phyloP scores from a whole-genome alignment of 1,139 yeast genomes.

The Groenewaldozyma auringiensis region DNA sequence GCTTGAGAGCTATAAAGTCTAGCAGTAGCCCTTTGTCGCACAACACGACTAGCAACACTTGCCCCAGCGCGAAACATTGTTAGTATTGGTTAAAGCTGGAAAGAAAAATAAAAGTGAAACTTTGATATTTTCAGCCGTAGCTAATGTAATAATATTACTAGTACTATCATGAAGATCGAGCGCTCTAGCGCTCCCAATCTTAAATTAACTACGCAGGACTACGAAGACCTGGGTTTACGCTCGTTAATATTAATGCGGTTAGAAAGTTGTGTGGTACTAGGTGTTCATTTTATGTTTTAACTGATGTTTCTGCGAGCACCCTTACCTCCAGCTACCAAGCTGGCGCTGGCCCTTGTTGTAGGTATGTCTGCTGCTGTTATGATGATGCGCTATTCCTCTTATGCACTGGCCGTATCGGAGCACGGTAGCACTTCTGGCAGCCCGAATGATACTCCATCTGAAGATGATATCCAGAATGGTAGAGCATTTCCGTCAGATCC shows the following conservation, averaged over 20 bases:
- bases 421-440: constrained; percentile 7
- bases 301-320: background rate
- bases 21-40: no score
- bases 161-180: no score
- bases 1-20: background rate
- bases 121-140: no score
- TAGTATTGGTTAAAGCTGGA: no score
- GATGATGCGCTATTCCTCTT: constrained; percentile 28
- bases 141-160: no score
- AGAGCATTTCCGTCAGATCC: constrained; percentile 15
- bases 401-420: constrained; percentile 17
- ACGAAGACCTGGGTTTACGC: no score
- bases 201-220: no score
- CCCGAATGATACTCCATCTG: constrained; percentile 9
- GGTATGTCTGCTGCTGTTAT: constrained; percentile 30
- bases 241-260: no score
- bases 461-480: constrained; percentile 11
- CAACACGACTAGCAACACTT: background rate
- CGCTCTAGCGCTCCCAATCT: no score
- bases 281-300: no score
- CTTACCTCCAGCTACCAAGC: constrained; percentile 2
- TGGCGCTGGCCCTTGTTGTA: constrained; percentile 20
- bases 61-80: background rate
- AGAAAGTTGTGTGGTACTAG: no score
- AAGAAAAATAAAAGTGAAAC: no score